A percentile compares a stretch with the other conserved stretches of the same genome.
phyloP scores from a whole-genome alignment of 2,329 filamentous ascomycete genomes.

The Verticillium isaacii region DNA sequence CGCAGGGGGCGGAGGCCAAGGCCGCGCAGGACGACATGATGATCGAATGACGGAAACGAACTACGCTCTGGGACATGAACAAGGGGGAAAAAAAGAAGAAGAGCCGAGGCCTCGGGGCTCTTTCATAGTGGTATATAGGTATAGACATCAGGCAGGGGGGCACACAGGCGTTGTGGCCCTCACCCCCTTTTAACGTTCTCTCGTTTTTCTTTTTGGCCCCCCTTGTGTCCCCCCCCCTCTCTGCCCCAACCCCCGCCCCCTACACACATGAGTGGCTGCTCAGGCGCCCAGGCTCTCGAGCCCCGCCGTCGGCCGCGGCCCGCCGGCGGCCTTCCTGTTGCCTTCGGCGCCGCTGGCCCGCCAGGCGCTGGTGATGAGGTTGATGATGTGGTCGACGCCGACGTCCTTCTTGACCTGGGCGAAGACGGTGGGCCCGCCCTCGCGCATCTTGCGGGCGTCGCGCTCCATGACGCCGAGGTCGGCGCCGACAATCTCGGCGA shows the following conservation, averaged over 20 bases:
- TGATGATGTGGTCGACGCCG: slow-evolving; percentile 80
- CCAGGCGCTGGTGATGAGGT: slow-evolving; percentile 88
- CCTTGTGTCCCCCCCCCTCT: too few species aligned
- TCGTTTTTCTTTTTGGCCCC: slow-evolving; percentile 5
- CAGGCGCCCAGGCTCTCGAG: slow-evolving; percentile 37
- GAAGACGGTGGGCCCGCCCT: slow-evolving; percentile 92
- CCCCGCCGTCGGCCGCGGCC: slow-evolving; percentile 53
- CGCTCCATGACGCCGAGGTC: slow-evolving; percentile 92
- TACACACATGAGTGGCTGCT: not conserved
- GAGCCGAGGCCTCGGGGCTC: not conserved
- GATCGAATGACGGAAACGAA: slow-evolving; percentile 27
- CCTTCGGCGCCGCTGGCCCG: slow-evolving; percentile 78
- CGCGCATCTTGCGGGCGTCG: slow-evolving; percentile 89
- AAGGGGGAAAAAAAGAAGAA: not conserved
- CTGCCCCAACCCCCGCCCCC: not conserved
- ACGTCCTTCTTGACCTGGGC: slow-evolving; percentile 94
- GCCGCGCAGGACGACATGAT: slow-evolving; percentile 26
- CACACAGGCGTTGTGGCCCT: not conserved
- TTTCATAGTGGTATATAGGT: not conserved
- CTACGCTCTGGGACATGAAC: not conserved
- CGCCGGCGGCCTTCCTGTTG: slow-evolving; percentile 47
- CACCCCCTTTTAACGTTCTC: not conserved
- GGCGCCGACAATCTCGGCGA: slow-evolving; percentile 85
- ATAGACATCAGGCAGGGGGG: not conserved
- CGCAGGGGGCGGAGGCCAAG: slow-evolving; percentile 6